Evolutionary conservation across 495 filamentous ascomycete genomes (phyloP), one percentile per base, ranked within the genome.

Genomic region (Aspergillus diversus): DNA sequence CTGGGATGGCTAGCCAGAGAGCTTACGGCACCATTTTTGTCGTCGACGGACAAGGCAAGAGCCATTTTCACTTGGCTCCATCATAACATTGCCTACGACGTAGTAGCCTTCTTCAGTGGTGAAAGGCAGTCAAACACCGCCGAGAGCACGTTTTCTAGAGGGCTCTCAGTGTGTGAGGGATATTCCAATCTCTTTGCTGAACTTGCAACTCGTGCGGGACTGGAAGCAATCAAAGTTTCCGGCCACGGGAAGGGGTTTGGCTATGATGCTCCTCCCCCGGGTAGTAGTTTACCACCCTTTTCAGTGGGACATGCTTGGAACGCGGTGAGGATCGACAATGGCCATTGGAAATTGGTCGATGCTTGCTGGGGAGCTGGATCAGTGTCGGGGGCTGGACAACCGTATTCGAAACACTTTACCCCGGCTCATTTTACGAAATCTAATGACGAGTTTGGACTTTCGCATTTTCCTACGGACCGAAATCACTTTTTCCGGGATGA

Each of bases 31-130:
- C 92, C 92, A 2, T 97, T 97, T 71, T 75, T 86, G 6, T 95
- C 90, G 3, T 65, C 74, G 0, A 97, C 93, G 3, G 95, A 98
- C 72, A 97, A 96, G 75, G 93, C 95, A 11, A 85, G 95, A 15
- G 90, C 83, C 8, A 89, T 99, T 61, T 99, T 99, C 73, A 91
- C 92, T 7, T 99, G 93, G 95, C 83, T 92, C 51, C 95, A 98
- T 74, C 89, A 99, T 74, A 98, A 97, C 69, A 86, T 99, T 62
- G 79, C 79, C 50, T 99, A 99, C 75, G 90, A 99, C 73, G 81
- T 84, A 5, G 76, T 86, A 39, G 81, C 85, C 47, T 95, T 97
- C 80, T 93, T 93, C 72, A 84, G 82, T 60, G 81, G 87, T 48
- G 84, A 74, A 57, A 80, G 96, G 39, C 76, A 86, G 63, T 79